Conservation (phyloP, 805 yeast species). For the Candida sanyiensis region DNA sequence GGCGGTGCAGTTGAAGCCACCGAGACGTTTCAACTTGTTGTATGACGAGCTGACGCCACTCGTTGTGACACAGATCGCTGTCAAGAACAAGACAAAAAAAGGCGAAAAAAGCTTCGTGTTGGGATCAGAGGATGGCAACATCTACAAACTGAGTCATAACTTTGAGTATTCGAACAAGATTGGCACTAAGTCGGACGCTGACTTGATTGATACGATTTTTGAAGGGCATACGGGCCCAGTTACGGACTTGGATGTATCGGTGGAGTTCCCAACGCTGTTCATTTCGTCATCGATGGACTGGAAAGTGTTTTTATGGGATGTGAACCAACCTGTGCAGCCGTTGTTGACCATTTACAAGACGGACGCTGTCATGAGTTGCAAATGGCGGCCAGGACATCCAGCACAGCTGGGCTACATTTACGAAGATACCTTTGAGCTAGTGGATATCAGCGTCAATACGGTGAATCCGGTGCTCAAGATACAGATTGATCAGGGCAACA, state of each 20-base stretch:
- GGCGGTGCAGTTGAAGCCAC: slow-evolving; percentile 21
- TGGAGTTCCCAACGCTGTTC: slow-evolving; percentile 21
- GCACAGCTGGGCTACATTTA: slow-evolving; percentile 29
- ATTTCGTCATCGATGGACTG: slow-evolving; percentile 29
- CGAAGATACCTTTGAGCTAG: slow-evolving; percentile 25
- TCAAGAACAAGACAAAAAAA: background rate
- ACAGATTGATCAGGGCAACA: slow-evolving; percentile 4
- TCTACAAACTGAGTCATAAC: slow-evolving; percentile 25
- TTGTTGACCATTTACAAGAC: slow-evolving; percentile 22
- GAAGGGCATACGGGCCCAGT: slow-evolving; percentile 26
- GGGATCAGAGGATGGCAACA: slow-evolving; percentile 31
- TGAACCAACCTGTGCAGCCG: slow-evolving; percentile 15
- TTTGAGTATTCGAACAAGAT: slow-evolving; percentile 19
- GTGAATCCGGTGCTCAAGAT: slow-evolving; percentile 22
- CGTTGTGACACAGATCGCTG: slow-evolving; percentile 10
- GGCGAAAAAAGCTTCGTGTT: slow-evolving; percentile 14
- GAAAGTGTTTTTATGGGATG: slow-evolving; percentile 27
- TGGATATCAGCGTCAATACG: slow-evolving; percentile 28
- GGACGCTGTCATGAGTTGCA: slow-evolving; percentile 24
- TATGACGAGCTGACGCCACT: slow-evolving; percentile 30
- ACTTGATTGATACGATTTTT: slow-evolving; percentile 18
- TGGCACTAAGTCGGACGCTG: slow-evolving; percentile 9
- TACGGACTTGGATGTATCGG: slow-evolving; percentile 16
- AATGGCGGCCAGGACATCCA: slow-evolving; percentile 24
- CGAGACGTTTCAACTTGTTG: slow-evolving; percentile 17